These are phyloP conservation scores for Termitomyces bulborhizus DNA, from an alignment of 768 basidiomycete genomes.

Conservation along the genomic window DNA sequence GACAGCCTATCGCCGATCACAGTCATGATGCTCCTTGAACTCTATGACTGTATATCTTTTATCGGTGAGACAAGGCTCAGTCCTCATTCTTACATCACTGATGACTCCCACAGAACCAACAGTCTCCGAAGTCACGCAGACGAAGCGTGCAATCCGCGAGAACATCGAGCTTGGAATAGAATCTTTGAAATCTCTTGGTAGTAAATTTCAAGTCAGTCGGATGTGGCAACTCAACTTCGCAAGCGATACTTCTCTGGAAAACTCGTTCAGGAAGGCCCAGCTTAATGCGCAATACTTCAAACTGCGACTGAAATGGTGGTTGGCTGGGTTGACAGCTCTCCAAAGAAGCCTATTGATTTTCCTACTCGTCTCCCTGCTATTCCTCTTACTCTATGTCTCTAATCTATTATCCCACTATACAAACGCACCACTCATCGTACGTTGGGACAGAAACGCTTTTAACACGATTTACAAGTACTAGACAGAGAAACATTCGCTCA, in stretches of 20 bases:
- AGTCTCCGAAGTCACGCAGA: not conserved
- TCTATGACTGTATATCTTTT: constrained; percentile 14
- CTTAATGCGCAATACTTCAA: not conserved
- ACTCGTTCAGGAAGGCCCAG: not conserved
- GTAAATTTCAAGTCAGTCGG: not conserved
- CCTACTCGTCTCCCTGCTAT: not conserved
- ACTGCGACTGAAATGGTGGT: constrained; percentile 5
- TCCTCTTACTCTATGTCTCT: not conserved
- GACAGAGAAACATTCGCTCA: not conserved
- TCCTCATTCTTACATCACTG: not conserved
- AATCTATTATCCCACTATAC: not conserved
- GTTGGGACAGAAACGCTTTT: not conserved
- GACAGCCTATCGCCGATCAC: constrained; percentile 14
- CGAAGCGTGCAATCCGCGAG: not conserved
- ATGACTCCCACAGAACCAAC: not conserved
- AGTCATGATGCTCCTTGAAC: constrained; percentile 9
- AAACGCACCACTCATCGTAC: not conserved
- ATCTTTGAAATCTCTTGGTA: not conserved
- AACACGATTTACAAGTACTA: not conserved
- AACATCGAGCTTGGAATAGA: not conserved
- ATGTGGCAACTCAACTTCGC: not conserved
- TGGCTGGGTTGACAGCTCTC: not conserved
- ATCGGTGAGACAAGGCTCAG: constrained; percentile 6
- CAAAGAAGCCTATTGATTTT: not conserved
- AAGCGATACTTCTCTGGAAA: not conserved